Conservation (phyloP, 2,329 filamentous ascomycete species). For the Colletotrichum lindemuthianum region DNA sequence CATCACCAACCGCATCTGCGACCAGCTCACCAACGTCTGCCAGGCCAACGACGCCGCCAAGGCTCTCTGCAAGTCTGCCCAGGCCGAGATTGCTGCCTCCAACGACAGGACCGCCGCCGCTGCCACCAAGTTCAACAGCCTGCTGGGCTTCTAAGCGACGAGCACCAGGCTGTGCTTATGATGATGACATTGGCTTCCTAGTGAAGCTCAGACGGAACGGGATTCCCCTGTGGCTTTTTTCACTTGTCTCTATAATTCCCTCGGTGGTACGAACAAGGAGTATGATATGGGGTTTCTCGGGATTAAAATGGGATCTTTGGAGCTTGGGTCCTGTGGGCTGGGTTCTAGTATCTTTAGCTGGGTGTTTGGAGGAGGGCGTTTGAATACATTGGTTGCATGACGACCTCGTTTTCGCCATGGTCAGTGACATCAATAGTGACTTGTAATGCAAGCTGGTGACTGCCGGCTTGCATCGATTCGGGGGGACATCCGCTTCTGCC, state of each 20-base stretch:
- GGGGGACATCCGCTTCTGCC: too few species aligned
- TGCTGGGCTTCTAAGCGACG: constrained; percentile 48
- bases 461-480: too few species aligned
- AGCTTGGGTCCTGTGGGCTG: constrained; percentile 10
- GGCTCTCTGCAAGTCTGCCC: constrained; percentile 56
- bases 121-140: constrained; percentile 58
- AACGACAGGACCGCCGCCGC: constrained; percentile 59
- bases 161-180: background rate
- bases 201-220: too few species aligned
- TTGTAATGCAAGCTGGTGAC: background rate
- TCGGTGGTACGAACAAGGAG: constrained; percentile 7
- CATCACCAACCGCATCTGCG: constrained; percentile 71
- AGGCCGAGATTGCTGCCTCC: constrained; percentile 60
- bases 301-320: constrained; percentile 11
- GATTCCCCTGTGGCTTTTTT: background rate
- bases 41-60: constrained; percentile 65
- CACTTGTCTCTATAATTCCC: constrained; percentile 21
- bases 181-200: too few species aligned
- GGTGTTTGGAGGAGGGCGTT: constrained; percentile 31
- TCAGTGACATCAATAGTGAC: background rate
- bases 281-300: constrained; percentile 8
- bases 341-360: constrained; percentile 21
- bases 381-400: constrained; percentile 30
- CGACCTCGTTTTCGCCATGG: background rate
- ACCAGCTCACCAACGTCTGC: constrained; percentile 69